Percentiles rank a stretch among this genome's conserved stretches.
These are phyloP conservation scores for Chalara sp. DNA, from an alignment of 2,329 filamentous ascomycete species.

Conservation along the genomic window DNA sequence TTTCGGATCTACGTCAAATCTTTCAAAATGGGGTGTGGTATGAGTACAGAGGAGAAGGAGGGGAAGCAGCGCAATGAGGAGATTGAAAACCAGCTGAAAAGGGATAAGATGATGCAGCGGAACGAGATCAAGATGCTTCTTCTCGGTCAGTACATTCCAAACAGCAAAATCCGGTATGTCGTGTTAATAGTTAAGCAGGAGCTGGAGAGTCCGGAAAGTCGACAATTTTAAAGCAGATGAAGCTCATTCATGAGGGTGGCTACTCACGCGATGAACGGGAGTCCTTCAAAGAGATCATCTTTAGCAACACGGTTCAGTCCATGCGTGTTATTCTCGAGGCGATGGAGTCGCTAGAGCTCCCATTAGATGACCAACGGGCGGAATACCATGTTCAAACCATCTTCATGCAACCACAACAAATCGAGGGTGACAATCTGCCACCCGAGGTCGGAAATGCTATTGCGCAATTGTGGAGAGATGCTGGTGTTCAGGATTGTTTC, in stretches of 20 bases:
- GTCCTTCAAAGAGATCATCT: conserved; percentile 92
- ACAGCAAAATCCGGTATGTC: background rate
- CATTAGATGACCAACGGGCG: conserved; percentile 58
- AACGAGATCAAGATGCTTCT: conserved; percentile 99
- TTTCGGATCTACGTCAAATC: too few species aligned
- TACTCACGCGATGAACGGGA: conserved; percentile 96
- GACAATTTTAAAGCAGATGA: conserved; percentile 95
- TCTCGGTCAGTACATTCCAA: conserved; percentile 61
- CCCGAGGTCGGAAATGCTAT: conserved; percentile 74
- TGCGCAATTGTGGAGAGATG: conserved; percentile 76
- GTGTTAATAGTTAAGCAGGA: conserved; percentile 13
- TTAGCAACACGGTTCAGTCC: conserved; percentile 88
- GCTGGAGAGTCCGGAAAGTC: conserved; percentile 98
- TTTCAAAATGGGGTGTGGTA: conserved; percentile 90
- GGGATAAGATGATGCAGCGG: conserved; percentile 96
- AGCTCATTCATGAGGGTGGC: conserved; percentile 97
- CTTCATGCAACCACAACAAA: conserved; percentile 46
- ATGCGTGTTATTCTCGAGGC: conserved; percentile 88
- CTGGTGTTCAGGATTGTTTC: conserved; percentile 80
- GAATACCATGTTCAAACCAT: conserved; percentile 29
- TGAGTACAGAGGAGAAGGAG: conserved; percentile 99
- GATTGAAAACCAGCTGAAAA: conserved; percentile 98
- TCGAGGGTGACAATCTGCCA: conserved; percentile 76
- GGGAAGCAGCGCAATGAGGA: conserved; percentile 99
- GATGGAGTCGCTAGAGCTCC: conserved; percentile 78